A percentile compares a stretch with the other conserved stretches of the same genome.
phyloP scores from a whole-genome alignment of 305 asterid species.

The Rubia tinctorum region DNA sequence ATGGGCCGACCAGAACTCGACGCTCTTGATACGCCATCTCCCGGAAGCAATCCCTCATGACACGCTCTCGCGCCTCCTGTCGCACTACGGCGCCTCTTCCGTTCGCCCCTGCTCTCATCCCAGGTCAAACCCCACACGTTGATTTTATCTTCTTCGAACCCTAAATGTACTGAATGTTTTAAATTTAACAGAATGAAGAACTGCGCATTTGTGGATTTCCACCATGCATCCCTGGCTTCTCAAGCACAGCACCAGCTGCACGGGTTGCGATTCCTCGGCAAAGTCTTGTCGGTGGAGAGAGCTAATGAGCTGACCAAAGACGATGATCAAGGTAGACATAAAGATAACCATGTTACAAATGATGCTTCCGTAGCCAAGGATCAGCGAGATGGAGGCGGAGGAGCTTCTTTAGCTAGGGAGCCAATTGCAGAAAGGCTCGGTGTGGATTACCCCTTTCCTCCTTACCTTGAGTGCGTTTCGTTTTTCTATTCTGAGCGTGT shows the following conservation, averaged over 20 bases:
- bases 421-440: slow-evolving; percentile 88
- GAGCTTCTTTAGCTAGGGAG: slow-evolving; percentile 32
- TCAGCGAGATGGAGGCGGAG: slow-evolving; percentile 24
- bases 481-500: background rate
- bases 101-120: slow-evolving; percentile 64
- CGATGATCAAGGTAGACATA: slow-evolving; percentile 26
- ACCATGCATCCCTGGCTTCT: slow-evolving; percentile 55
- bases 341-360: slow-evolving; percentile 30
- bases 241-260: slow-evolving; percentile 80
- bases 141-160: background rate
- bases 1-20: slow-evolving; percentile 7
- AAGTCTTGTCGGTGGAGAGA: slow-evolving; percentile 65
- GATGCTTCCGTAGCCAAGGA: slow-evolving; percentile 32
- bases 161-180: background rate
- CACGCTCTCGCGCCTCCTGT: slow-evolving; percentile 61
- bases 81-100: slow-evolving; percentile 81
- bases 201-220: slow-evolving; percentile 81
- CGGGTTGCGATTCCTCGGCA: slow-evolving; percentile 85
- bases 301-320: slow-evolving; percentile 43
- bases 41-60: slow-evolving; percentile 82
- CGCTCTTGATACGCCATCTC: slow-evolving; percentile 81
- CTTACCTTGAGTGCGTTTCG: slow-evolving; percentile 76
- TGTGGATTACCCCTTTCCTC: slow-evolving; percentile 88
- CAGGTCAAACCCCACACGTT: slow-evolving; percentile 28
- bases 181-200: slow-evolving; percentile 49